Evolutionary conservation across 495 filamentous ascomycete species (phyloP).

Genomic region (Penicillium ochrochloron): DNA sequence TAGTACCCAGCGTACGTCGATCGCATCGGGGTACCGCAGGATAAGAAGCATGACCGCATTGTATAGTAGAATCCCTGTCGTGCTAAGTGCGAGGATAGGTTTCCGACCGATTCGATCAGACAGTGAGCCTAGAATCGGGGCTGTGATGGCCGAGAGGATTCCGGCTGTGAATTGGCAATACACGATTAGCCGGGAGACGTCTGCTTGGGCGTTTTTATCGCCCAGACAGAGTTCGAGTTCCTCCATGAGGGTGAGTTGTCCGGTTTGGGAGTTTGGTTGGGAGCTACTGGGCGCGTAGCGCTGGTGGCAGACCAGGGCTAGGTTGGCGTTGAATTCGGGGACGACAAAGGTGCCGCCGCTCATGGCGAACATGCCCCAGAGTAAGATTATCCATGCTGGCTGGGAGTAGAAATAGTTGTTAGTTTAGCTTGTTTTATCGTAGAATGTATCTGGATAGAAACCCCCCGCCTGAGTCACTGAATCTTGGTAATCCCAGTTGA

Average conservation of each 20-base stretch:
- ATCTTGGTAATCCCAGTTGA: background rate
- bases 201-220: constrained; percentile 12
- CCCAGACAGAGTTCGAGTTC: constrained; percentile 13
- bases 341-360: constrained; percentile 11
- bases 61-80: constrained; percentile 3
- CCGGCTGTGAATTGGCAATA: constrained; percentile 15
- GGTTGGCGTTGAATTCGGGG: constrained; percentile 16
- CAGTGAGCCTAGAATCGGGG: constrained; percentile 11
- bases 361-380: constrained; percentile 6
- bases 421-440: background rate
- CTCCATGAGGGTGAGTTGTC: background rate
- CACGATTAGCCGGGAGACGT: constrained; percentile 10
- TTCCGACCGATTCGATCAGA: constrained; percentile 16
- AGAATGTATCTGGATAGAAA: background rate
- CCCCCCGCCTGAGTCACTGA: background rate
- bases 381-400: constrained; percentile 41
- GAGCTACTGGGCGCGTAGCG: background rate
- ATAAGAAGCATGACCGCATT: constrained; percentile 1
- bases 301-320: constrained; percentile 21
- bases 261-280: background rate
- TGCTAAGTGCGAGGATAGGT: constrained; percentile 3
- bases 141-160: constrained; percentile 16
- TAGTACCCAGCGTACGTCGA: constrained; percentile 1
- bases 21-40: constrained; percentile 7
- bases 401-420: constrained; percentile 27